Evolutionary conservation across 2,329 filamentous ascomycete genomes (phyloP), one percentile per base, ranked within the genome.

Genomic region (Hypoxylon sp.): DNA sequence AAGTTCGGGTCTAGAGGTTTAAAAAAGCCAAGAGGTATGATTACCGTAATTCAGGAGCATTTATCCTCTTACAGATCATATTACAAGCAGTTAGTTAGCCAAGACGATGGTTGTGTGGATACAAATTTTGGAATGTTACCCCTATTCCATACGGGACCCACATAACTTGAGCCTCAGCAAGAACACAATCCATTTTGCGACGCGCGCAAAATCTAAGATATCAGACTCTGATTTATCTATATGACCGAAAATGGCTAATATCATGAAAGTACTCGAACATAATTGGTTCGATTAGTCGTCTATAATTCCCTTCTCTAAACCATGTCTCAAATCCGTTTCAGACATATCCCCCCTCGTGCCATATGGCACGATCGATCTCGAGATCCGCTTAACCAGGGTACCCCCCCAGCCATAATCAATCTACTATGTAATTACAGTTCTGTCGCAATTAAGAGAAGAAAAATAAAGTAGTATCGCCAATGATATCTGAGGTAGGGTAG

Each of bases 311-410:
- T 50, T 56, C 38, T 23, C 19, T 59, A 36, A 60, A 67, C 64
- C 67, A 34, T 66, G 69, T 63, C 52, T 59, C 63, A 59, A 51
- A 36, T 65, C 58, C 4, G 70, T 72, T 68, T 72, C 70, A 70
- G 46, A n/a, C 11, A 25, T 19, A 48, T 41, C 45, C 32, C 66
- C 56, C 63, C 43, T 65, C 60, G 58, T 21, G 41, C 66, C 60
- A 67, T 65, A 57, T 71, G 53, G 66, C 57, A 62, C 59, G 63
- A 65, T 67, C 50, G 50, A 56, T 58, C 36, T 50, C 14, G 10
- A 36, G 53, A 48, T 52, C 61, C 63, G 59, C 59, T 50, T 13
- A 25, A 34, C 21, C 23, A 38, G 30, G 23, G 36, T 17, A 19
- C 30, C 17, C 30, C 17, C 30, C 36, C n/a, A n/a, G 1, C 25